Conservation (phyloP, 208 protist species). For the Leishmania arabica region DNA sequence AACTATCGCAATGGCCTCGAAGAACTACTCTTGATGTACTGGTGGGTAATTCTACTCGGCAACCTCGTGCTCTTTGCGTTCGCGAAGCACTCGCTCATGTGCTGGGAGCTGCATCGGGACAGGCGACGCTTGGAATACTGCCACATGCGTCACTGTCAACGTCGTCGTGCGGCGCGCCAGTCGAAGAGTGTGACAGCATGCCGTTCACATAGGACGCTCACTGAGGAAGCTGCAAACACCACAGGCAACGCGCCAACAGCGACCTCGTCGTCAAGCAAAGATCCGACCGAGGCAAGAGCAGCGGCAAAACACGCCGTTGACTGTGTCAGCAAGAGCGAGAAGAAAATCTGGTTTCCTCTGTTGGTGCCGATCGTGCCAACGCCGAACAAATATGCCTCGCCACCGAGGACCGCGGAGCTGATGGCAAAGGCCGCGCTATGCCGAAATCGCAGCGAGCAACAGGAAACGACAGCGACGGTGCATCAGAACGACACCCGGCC, state of each 20-base stretch:
- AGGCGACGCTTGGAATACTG: slow-evolving; percentile 22
- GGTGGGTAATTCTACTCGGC: slow-evolving; percentile 19
- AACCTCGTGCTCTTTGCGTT: slow-evolving; percentile 16
- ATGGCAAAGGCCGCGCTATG: too few relatives aligned
- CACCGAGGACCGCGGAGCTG: not conserved
- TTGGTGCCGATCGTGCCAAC: not conserved
- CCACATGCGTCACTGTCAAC: slow-evolving; percentile 21
- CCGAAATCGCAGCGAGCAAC: not conserved
- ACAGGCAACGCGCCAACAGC: not conserved
- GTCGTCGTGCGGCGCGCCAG: not conserved
- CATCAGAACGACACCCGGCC: not conserved
- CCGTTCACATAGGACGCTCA: too few relatives aligned
- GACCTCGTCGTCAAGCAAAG: not conserved
- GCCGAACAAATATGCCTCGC: not conserved
- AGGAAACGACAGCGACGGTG: not conserved
- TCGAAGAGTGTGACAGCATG: not conserved
- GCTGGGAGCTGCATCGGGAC: slow-evolving; percentile 30
- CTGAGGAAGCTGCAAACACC: not conserved
- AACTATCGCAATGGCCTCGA: not conserved
- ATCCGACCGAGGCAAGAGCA: not conserved
- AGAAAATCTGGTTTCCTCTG: not conserved
- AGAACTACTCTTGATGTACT: slow-evolving; percentile 24
- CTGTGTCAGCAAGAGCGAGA: not conserved
- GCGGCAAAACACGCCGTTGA: not conserved
- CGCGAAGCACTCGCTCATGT: slow-evolving; percentile 26